Conservation (phyloP, 208 protist genomes). For the Phytomonas sp. region DNA sequence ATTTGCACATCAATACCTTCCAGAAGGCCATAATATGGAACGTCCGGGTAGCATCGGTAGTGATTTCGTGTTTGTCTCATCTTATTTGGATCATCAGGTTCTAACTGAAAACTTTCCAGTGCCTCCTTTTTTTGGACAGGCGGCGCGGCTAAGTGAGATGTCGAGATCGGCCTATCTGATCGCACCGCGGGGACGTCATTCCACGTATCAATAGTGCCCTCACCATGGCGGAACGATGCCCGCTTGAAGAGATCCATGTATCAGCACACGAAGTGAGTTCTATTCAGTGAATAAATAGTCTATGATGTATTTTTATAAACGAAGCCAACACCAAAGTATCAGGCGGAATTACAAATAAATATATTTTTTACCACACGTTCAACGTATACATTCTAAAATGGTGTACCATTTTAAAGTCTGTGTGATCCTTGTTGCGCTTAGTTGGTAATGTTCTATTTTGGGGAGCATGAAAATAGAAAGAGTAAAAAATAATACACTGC, state of each 20-base stretch:
- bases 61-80: not conserved
- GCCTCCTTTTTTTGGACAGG: not conserved
- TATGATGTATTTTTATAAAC: not conserved
- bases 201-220: not conserved
- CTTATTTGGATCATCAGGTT: not conserved
- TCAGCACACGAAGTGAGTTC: not conserved
- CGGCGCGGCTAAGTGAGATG: not conserved
- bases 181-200: not conserved
- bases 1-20: not conserved
- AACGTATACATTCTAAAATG: not conserved
- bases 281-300: not conserved
- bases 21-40: conserved; percentile 2
- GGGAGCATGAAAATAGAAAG: not conserved
- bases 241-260: not conserved
- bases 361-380: not conserved
- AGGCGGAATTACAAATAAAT: not conserved
- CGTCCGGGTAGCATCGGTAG: not conserved
- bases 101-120: not conserved
- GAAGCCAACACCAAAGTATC: not conserved
- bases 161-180: not conserved
- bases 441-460: not conserved
- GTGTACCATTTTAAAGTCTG: not conserved
- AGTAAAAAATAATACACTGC: not conserved
- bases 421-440: not conserved
- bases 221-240: not conserved